Conservation (phyloP, 768 basidiomycete species). For the Mycena alexandri region DNA sequence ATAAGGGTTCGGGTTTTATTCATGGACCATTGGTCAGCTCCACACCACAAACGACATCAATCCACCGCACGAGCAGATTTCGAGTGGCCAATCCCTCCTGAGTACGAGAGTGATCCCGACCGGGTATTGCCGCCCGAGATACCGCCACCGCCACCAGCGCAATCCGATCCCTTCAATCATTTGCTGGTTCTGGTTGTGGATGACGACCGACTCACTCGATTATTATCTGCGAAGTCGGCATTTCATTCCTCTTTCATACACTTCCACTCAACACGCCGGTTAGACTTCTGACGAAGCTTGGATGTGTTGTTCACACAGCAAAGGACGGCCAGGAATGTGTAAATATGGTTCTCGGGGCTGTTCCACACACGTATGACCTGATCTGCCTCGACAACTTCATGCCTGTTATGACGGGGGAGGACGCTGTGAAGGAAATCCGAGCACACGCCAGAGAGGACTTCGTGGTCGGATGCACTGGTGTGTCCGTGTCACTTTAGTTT, state of each 20-base stretch:
- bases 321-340: slow-evolving; percentile 54
- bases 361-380: slow-evolving; percentile 46
- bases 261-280: not conserved
- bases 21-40: slow-evolving; percentile 2
- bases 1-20: slow-evolving; percentile 1
- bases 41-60: not conserved
- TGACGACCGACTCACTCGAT: slow-evolving; percentile 53
- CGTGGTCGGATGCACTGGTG: slow-evolving; percentile 44
- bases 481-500: not conserved
- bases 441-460: slow-evolving; percentile 49
- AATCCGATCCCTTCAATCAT: slow-evolving; percentile 28
- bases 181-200: slow-evolving; percentile 47
- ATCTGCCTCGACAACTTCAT: slow-evolving; percentile 56
- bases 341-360: slow-evolving; percentile 46
- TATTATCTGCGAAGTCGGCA: slow-evolving; percentile 32
- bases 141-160: slow-evolving; percentile 16
- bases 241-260: not conserved
- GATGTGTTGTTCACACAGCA: slow-evolving; percentile 52
- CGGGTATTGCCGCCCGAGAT: slow-evolving; percentile 9
- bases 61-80: not conserved
- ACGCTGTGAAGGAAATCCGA: slow-evolving; percentile 49
- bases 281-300: slow-evolving; percentile 51
- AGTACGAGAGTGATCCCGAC: slow-evolving; percentile 23
- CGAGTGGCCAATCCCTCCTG: slow-evolving; percentile 8
- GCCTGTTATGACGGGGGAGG: slow-evolving; percentile 49